Evolutionary conservation across 2,329 filamentous ascomycete species (phyloP), one percentile per base, ranked within the genome.

Genomic region (Calonectria hongkongensis): DNA sequence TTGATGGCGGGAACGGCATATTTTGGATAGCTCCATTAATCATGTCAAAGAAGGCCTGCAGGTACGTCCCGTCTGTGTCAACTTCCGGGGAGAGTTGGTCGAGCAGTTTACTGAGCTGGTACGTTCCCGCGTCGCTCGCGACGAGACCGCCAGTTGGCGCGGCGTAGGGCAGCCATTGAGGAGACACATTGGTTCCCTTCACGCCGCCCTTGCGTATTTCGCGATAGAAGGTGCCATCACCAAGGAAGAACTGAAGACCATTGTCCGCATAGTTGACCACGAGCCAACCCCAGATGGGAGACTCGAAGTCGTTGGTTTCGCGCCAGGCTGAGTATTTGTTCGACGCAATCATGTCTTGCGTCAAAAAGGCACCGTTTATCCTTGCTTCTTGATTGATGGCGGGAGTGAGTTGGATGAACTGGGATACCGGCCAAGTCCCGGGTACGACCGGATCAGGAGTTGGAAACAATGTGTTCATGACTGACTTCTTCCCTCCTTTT

Each of bases 261-360:
- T 43, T 41, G 47, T 66, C 45, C 0, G 48, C 47, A 33, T 66
- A 66, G 21, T 56, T 66, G 3, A 66, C 36, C 4, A 66, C 47
- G 1, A 56, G 30, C 64, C 64, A 66, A n/a, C 64, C 64, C 64
- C 64, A 66, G 15, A 66, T 54, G 18, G 64, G 62, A 2, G 50
- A 54, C 50, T 54, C 16, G 18, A 54, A 54, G 9, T 54, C 50
- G 27, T 54, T 54, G 50, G 50, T 54, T 33, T 54, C 50, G 25
- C 50, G 50, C 50, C 28, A 54, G 5, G 50, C 50, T 2, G 50
- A 54, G 50, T 33, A 54, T 28, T 54, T 8, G 16, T 54, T n/a
- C 3, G 16, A 0, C 18, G 27, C 27, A 7, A 54, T 33, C 33
- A 8, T 54, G 18, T 54, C 50, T 5, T 54, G 50, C 7, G 27